Conservation (phyloP, 768 basidiomycete genomes). For the Austroboletus eburneus region DNA sequence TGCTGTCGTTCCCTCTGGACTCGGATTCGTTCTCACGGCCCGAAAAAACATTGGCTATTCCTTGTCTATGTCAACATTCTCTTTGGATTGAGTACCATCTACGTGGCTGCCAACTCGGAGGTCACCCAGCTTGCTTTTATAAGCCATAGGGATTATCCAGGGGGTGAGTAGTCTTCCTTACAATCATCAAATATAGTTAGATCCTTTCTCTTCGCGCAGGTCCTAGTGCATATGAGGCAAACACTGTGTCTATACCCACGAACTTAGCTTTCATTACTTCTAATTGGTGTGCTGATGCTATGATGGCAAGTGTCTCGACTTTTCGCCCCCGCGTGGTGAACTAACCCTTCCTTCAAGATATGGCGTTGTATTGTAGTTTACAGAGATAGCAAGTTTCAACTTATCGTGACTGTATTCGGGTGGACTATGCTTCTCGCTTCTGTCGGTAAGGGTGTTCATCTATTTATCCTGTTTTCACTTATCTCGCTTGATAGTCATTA, state of each 20-base stretch:
- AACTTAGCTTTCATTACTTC: slow-evolving; percentile 27
- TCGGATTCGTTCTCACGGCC: slow-evolving; percentile 13
- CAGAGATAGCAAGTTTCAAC: slow-evolving; percentile 23
- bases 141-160: slow-evolving; percentile 30
- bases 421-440: slow-evolving; percentile 21
- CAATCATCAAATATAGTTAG: background rate
- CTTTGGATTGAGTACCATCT: slow-evolving; percentile 28
- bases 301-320: slow-evolving; percentile 23
- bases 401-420: slow-evolving; percentile 14
- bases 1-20: slow-evolving; percentile 27
- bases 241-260: slow-evolving; percentile 23
- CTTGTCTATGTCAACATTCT: slow-evolving; percentile 27
- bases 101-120: slow-evolving; percentile 17
- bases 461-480: background rate
- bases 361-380: slow-evolving; percentile 33
- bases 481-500: slow-evolving; percentile 17
- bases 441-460: slow-evolving; percentile 14
- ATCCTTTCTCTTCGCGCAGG: slow-evolving; percentile 9
- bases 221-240: slow-evolving; percentile 21
- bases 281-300: slow-evolving; percentile 29
- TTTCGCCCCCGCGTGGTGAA: background rate
- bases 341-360: slow-evolving; percentile 15
- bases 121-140: slow-evolving; percentile 31
- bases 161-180: slow-evolving; percentile 16
- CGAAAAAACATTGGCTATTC: slow-evolving; percentile 23